Percentiles rank a stretch among this genome's conserved stretches.
Conservation (phyloP, 1,284 basidiomycete genomes). For the Tylopilus sp. region DNA sequence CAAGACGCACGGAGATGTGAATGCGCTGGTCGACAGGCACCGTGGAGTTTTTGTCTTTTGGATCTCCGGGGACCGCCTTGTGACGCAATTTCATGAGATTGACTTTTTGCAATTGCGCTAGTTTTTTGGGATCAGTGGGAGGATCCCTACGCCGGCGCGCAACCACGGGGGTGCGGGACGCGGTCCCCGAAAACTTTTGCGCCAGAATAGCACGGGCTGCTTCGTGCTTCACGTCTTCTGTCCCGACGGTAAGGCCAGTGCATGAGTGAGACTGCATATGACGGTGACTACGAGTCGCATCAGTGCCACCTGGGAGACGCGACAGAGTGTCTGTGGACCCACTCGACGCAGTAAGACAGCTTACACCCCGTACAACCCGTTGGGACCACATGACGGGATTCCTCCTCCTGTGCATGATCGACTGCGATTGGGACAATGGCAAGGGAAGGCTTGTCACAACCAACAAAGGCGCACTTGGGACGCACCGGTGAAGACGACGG, state of each 20-base stretch:
- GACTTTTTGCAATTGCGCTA: slow-evolving; percentile 51
- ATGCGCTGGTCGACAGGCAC: slow-evolving; percentile 52
- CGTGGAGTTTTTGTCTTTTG: slow-evolving; percentile 44
- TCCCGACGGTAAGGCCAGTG: slow-evolving; percentile 18
- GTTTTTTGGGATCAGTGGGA: slow-evolving; percentile 50
- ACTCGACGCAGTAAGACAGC: slow-evolving; percentile 61
- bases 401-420: slow-evolving; percentile 27
- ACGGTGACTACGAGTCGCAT: slow-evolving; percentile 48
- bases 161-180: slow-evolving; percentile 23
- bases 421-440: slow-evolving; percentile 35
- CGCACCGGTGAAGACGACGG: slow-evolving; percentile 27
- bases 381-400: slow-evolving; percentile 1
- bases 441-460: slow-evolving; percentile 55
- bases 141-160: slow-evolving; percentile 29
- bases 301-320: slow-evolving; percentile 3
- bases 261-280: slow-evolving; percentile 55
- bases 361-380: slow-evolving; percentile 51
- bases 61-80: slow-evolving; percentile 57
- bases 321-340: slow-evolving; percentile 20
- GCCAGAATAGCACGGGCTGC: slow-evolving; percentile 51
- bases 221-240: slow-evolving; percentile 38
- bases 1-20: slow-evolving; percentile 46
- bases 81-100: slow-evolving; percentile 71
- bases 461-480: slow-evolving; percentile 45
- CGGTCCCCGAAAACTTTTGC: slow-evolving; percentile 46